Evolutionary conservation across 768 basidiomycete genomes (phyloP), one percentile per base, ranked within the genome.

Genomic region (Tephrocybe sp.): DNA sequence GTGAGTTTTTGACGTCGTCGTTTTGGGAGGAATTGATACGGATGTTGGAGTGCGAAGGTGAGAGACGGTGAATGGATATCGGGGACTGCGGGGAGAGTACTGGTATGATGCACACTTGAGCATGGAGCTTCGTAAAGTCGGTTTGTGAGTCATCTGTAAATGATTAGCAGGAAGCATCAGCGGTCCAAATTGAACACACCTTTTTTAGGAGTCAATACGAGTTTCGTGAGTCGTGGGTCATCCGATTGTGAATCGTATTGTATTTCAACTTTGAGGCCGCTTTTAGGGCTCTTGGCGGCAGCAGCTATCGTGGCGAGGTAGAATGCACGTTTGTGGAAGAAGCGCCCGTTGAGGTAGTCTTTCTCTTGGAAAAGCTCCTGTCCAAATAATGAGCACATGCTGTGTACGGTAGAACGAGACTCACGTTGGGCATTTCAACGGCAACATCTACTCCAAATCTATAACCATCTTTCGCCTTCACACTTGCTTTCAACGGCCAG

Each of bases 301-400:
- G 79, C 74, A 1, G 90, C 89, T 39, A 98, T 72, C 3, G 80
- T 81, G 6, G 93, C 88, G 17, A 98, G 79, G 68, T 92, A 99
- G 64, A 88, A 93, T 0, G 92, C 86, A 33, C 91, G 78, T 64
- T 98, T 98, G 64, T 95, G 88, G 65, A 96, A 95, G 66, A 88
- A 93, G 10, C 97, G 83, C 7, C 85, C 81, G 63, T 94, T 87
- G 51, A 93, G 74, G 57, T 93, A 91, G 63, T 98, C 95, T 65
- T 98, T 99, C 62, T 95, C 92, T 72, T 96, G 92, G 62, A 98
- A 95, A n/a, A 97, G 73, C 41, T 59, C 66, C 88, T 90, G 48
- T 17, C 11, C 15, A 15, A 5, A 36, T n/a, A n/a, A n/a, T n/a
- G n/a, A n/a, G n/a, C n/a, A n/a, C n/a, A n/a, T n/a, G n/a, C n/a